Evolutionary conservation across 495 filamentous ascomycete species (phyloP).

Genomic region (Jackrogersella multiformis): DNA sequence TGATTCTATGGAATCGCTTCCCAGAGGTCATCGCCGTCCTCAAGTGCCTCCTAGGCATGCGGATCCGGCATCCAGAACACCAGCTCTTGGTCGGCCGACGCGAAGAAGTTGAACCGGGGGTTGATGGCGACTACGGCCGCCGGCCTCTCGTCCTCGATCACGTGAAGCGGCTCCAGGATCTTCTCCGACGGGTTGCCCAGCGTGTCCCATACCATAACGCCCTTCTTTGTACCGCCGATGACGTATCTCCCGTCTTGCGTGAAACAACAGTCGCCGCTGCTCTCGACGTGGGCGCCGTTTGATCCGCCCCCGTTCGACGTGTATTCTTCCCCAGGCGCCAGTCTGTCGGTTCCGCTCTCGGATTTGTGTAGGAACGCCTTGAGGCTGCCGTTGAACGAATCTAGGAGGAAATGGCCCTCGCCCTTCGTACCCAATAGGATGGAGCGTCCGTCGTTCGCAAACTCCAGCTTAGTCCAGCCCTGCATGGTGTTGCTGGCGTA

Average conservation of each 20-base stretch:
- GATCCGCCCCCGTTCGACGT: slow-evolving; percentile 42
- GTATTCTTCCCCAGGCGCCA: slow-evolving; percentile 58
- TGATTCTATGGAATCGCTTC: neutral
- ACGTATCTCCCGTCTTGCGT: slow-evolving; percentile 87
- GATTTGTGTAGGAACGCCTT: slow-evolving; percentile 68
- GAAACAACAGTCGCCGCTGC: slow-evolving; percentile 84
- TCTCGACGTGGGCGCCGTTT: slow-evolving; percentile 52
- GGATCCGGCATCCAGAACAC: slow-evolving; percentile 90
- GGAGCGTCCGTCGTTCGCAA: slow-evolving; percentile 92
- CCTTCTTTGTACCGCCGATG: slow-evolving; percentile 76
- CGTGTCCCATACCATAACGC: slow-evolving; percentile 86
- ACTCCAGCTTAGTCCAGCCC: slow-evolving; percentile 87
- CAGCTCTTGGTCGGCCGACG: slow-evolving; percentile 85
- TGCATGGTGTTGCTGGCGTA: slow-evolving; percentile 54
- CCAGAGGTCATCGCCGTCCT: neutral
- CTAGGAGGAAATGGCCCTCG: slow-evolving; percentile 84
- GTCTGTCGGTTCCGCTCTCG: slow-evolving; percentile 53
- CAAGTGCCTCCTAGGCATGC: slow-evolving; percentile 52
- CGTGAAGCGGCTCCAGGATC: slow-evolving; percentile 69
- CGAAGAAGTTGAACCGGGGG: slow-evolving; percentile 88
- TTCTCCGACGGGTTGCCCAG: slow-evolving; percentile 63
- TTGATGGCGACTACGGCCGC: slow-evolving; percentile 85
- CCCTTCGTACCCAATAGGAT: slow-evolving; percentile 83
- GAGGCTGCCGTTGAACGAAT: slow-evolving; percentile 83
- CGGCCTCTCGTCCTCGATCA: slow-evolving; percentile 71